phyloP scores from a whole-genome alignment of 345 rosid genomes.

The Arabis alpina region DNA sequence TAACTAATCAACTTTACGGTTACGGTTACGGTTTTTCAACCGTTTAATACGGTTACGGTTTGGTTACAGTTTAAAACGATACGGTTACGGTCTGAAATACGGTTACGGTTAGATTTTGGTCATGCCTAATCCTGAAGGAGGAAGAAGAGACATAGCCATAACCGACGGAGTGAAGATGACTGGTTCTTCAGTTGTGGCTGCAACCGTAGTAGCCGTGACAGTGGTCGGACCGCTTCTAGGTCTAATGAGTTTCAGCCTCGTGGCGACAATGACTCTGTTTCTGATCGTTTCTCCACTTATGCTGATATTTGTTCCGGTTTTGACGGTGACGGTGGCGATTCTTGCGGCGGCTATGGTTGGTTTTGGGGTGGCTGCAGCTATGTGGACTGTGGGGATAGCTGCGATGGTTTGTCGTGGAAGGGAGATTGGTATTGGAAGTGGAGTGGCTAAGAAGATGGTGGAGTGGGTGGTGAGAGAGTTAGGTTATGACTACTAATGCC shows the following conservation, averaged over 20 bases:
- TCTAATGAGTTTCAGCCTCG: constrained; percentile 47
- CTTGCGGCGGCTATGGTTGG: constrained; percentile 45
- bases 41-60: no score
- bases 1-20: no score
- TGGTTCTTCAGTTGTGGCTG: constrained; percentile 19
- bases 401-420: constrained; percentile 41
- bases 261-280: constrained; percentile 44
- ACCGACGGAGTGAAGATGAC: constrained; percentile 1
- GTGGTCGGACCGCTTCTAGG: constrained; percentile 48
- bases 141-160: constrained; percentile 29
- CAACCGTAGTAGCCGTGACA: constrained; percentile 40
- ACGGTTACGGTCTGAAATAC: no score
- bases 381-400: constrained; percentile 46
- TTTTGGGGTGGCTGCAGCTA: constrained; percentile 41
- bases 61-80: no score
- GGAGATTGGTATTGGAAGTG: constrained; percentile 27
- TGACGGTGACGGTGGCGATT: constrained; percentile 33
- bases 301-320: constrained; percentile 49
- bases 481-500: neutral
- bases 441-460: constrained; percentile 36
- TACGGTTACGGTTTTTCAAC: no score
- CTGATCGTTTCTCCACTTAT: constrained; percentile 47
- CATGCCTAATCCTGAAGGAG: no score
- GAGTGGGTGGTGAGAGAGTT: constrained; percentile 30
- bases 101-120: no score